Evolutionary conservation across 2,329 filamentous ascomycete genomes (phyloP).

Genomic region (Penicillium capsulatum): DNA sequence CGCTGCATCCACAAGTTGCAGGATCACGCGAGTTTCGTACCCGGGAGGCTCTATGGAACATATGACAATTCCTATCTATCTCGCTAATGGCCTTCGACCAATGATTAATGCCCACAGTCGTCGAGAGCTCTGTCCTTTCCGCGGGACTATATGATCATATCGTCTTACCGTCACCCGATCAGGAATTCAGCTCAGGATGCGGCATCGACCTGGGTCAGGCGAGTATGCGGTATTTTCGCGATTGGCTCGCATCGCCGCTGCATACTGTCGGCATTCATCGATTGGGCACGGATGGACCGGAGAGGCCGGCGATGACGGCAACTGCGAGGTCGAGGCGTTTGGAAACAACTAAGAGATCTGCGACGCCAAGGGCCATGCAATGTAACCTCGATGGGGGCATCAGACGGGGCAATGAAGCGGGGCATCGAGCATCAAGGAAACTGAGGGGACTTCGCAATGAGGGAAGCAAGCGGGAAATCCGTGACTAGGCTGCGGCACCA

Average conservation of each 20-base stretch:
- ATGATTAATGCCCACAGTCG: conserved; percentile 1
- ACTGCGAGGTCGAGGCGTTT: not conserved
- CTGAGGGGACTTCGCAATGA: conserved; percentile 4
- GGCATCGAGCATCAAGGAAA: conserved; percentile 3
- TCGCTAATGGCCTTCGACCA: conserved; percentile 1
- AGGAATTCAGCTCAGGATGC: conserved; percentile 1
- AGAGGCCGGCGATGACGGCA: conserved; percentile 11
- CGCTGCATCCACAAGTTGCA: conserved; percentile 4
- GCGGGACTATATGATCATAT: conserved; percentile 1
- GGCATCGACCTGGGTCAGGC: conserved; percentile 3
- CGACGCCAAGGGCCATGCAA: too few relatives aligned
- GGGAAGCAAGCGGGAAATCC: not conserved
- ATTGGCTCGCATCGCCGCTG: conserved; percentile 4
- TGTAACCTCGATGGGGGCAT: conserved; percentile 6
- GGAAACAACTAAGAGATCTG: too few relatives aligned
- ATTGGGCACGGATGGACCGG: conserved; percentile 4
- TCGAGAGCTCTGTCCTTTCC: conserved; percentile 2
- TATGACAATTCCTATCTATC: conserved; percentile 2
- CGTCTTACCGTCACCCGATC: conserved; percentile 1
- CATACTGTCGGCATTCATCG: conserved; percentile 6
- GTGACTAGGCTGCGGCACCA: too few relatives aligned
- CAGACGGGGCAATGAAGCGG: conserved; percentile 3
- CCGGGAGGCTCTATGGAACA: not conserved
- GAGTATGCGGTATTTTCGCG: conserved; percentile 5
- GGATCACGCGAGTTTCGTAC: conserved; percentile 2